Evolutionary conservation across 192 early-diverging fungal genomes (phyloP).

Genomic region (Linnemannia exigua): DNA sequence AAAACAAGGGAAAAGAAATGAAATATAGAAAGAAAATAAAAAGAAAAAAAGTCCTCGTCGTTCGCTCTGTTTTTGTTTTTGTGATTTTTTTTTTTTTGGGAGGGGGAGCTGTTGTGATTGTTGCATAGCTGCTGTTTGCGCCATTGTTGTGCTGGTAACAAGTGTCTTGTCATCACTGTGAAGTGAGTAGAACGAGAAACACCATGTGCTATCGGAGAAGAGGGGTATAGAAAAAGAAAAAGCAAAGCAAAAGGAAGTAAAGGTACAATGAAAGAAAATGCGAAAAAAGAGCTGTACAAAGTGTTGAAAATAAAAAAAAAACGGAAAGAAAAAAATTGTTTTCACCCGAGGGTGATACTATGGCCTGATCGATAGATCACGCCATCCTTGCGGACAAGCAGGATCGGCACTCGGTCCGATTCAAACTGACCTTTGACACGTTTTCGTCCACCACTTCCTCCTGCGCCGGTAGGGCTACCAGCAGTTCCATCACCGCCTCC

Average conservation of each 20-base stretch:
- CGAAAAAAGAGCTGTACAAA: constrained; percentile 4
- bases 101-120: not conserved
- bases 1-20: not conserved
- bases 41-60: constrained; percentile 3
- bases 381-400: constrained; percentile 46
- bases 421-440: constrained; percentile 50
- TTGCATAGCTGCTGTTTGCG: not conserved
- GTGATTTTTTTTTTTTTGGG: no score
- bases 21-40: not conserved
- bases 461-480: not conserved
- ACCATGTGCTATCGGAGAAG: no score
- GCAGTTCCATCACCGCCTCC: constrained; percentile 7
- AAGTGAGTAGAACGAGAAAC: no score
- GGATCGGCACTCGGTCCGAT: constrained; percentile 44
- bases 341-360: constrained; percentile 45
- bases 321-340: not conserved
- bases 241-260: constrained; percentile 6
- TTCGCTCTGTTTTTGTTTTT: constrained; percentile 28
- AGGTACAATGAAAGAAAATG: not conserved
- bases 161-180: no score
- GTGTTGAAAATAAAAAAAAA: not conserved
- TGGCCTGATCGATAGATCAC: constrained; percentile 51
- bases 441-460: constrained; percentile 13
- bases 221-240: constrained; percentile 19
- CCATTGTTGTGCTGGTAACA: not conserved